Evolutionary conservation across 495 filamentous ascomycete species (phyloP), one percentile per base, ranked within the genome.

Genomic region (Melanomma pulvis-pyrius): DNA sequence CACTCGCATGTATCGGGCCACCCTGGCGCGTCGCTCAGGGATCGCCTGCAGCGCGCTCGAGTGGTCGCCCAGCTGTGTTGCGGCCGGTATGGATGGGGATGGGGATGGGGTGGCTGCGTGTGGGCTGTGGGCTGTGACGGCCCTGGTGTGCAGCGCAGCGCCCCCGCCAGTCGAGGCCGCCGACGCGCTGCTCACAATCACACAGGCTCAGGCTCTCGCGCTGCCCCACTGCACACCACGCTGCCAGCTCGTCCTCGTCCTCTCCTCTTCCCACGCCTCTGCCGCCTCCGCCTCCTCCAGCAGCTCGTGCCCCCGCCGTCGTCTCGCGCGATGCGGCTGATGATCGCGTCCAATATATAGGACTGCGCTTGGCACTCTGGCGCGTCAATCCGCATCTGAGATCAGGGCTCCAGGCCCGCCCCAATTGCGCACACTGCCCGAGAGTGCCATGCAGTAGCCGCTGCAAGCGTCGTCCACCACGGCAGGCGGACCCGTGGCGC

Each of bases 311-410:
- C 25, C 15, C 28, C n/a, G 36, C 11, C 30, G 59, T 22, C 25
- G 48, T 34, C 49, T 36, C 15, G 15, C 25, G 54, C 39, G 55
- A 68, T 68, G 69, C 55, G 65, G 69, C 65, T 71, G 69, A 71
- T 69, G 64, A 71, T 56, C 55, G 53, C 36, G 41, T 30, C 63
- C 68, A 67, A 71, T 67, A 67, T 67, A 71, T 55, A 50, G n/a
- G 19, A 36, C 51, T 22, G 39, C 30, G 54, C 58, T 70, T 70
- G 62, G 61, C 62, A 30, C 61, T 44, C 65, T 46, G 44, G n/a
- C 41, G 59, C 67, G 61, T 52, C 67, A 69, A 69, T 59, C 60
- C 64, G 48, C 63, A 67, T 67, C 69, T 71, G 25, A 67, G 69
- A 68, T 71, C 63, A 67, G 51, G 34, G 69, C 69, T 70, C 68